Evolutionary conservation across 371 early-diverging fungal genomes (phyloP).

Genomic region (Haplosporangium sp.): DNA sequence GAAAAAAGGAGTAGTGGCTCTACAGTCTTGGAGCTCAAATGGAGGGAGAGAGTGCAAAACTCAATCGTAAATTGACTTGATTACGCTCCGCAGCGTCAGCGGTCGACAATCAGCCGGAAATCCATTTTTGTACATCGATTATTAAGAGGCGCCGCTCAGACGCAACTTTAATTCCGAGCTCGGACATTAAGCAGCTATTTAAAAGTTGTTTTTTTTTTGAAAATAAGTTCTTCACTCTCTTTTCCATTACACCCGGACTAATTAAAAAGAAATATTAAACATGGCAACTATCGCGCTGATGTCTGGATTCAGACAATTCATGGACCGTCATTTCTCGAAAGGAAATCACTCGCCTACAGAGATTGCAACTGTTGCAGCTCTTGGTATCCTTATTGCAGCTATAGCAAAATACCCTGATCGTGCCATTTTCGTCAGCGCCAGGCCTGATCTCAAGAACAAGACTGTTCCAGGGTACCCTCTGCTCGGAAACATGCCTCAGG

Average conservation of each 20-base stretch:
- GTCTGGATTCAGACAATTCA: conserved; percentile 16
- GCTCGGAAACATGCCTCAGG: conserved; percentile 42
- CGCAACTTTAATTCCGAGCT: no score
- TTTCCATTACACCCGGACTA: neutral
- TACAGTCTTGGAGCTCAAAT: no score
- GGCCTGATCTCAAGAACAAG: conserved; percentile 45
- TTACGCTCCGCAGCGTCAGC: no score
- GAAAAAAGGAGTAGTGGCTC: no score
- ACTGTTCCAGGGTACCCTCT: conserved; percentile 27
- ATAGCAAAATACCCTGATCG: conserved; percentile 47
- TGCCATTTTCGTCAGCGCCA: conserved; percentile 22
- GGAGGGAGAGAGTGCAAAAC: no score
- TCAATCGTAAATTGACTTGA: no score
- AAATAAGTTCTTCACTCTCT: neutral
- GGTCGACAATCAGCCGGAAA: no score
- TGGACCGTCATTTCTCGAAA: conserved; percentile 23
- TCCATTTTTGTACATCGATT: conserved; percentile 23
- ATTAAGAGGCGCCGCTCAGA: no score
- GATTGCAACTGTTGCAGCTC: conserved; percentile 14
- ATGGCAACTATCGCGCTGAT: conserved; percentile 18
- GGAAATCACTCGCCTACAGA: conserved; percentile 19
- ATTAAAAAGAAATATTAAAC: neutral
- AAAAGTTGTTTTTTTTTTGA: no score
- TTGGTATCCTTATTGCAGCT: conserved; percentile 24
- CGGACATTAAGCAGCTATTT: no score